Percentiles rank a stretch among this genome's conserved stretches.
phyloP scores from a whole-genome alignment of 2,329 filamentous ascomycete genomes.

The Aspergillus viridinutans region DNA sequence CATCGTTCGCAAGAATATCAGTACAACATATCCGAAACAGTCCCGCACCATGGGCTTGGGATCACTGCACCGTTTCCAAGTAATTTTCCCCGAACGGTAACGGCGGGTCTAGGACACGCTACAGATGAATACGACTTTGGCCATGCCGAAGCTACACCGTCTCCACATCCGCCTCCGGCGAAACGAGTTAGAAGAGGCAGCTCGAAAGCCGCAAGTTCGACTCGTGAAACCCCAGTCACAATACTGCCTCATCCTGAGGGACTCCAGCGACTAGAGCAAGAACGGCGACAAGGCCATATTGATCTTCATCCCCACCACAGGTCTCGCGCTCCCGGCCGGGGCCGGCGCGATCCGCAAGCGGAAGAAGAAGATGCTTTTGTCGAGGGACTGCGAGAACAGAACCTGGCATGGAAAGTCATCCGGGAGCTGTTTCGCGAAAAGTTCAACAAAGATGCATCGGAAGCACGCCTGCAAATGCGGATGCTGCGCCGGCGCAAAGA shows the following conservation, averaged over 20 bases:
- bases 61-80: slow-evolving; percentile 33
- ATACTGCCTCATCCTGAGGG: slow-evolving; percentile 40
- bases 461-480: slow-evolving; percentile 42
- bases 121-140: slow-evolving; percentile 18
- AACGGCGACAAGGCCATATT: slow-evolving; percentile 26
- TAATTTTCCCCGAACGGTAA: slow-evolving; percentile 26
- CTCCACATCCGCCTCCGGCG: slow-evolving; percentile 19
- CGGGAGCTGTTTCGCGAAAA: slow-evolving; percentile 32
- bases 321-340: slow-evolving; percentile 29
- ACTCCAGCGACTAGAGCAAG: slow-evolving; percentile 35
- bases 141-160: slow-evolving; percentile 18
- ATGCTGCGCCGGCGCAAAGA: slow-evolving; percentile 35
- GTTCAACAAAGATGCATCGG: slow-evolving; percentile 36
- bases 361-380: slow-evolving; percentile 40
- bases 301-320: slow-evolving; percentile 24
- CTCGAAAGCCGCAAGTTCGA: slow-evolving; percentile 15
- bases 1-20: slow-evolving; percentile 36
- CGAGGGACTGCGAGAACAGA: slow-evolving; percentile 33
- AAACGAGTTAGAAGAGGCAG: slow-evolving; percentile 22
- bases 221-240: slow-evolving; percentile 27
- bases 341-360: slow-evolving; percentile 33
- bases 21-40: slow-evolving; percentile 28
- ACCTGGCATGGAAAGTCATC: slow-evolving; percentile 37
- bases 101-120: slow-evolving; percentile 22
- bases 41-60: slow-evolving; percentile 34